Percentiles rank a stretch among this genome's conserved stretches.
Conservation (phyloP, 805 yeast species). For the Metschnikowia reukaufii region DNA sequence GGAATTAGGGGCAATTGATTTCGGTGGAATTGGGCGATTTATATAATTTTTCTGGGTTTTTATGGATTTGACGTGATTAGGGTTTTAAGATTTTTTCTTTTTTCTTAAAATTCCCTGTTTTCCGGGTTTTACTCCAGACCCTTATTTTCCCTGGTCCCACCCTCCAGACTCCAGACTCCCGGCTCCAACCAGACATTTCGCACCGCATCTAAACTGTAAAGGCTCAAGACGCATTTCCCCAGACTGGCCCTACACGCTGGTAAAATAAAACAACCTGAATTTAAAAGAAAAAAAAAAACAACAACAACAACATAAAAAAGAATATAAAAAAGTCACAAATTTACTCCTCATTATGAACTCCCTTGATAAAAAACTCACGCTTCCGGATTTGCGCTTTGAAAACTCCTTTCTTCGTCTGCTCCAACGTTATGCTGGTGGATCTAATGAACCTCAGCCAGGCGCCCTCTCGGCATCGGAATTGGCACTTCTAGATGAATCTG, state of each 20-base stretch:
- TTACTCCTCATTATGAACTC: slow-evolving; percentile 1
- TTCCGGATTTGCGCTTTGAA: slow-evolving; percentile 71
- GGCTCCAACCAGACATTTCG: too few relatives aligned
- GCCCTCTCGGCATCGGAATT: slow-evolving; percentile 24
- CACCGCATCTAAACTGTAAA: too few relatives aligned
- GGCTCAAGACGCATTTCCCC: too few relatives aligned
- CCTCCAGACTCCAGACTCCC: too few relatives aligned
- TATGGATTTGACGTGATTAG: not conserved
- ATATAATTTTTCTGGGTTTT: not conserved
- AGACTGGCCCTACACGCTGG: too few relatives aligned
- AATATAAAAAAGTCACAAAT: too few relatives aligned
- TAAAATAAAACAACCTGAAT: too few relatives aligned
- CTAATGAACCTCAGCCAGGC: slow-evolving; percentile 25
- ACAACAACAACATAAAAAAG: too few relatives aligned
- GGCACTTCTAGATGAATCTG: slow-evolving; percentile 14
- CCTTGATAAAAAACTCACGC: slow-evolving; percentile 15
- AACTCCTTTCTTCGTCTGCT: slow-evolving; percentile 49
- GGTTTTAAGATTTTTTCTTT: not conserved
- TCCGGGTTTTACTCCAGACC: not conserved
- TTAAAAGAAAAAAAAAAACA: too few relatives aligned
- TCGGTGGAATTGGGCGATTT: not conserved
- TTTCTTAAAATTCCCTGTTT: not conserved
- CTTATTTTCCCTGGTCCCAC: too few relatives aligned
- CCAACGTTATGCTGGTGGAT: slow-evolving; percentile 29
- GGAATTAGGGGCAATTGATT: not conserved